A percentile compares a stretch with the other conserved stretches of the same genome.
Evolutionary conservation across 2,329 filamentous ascomycete genomes (phyloP).

Genomic region (Corniculantispora saksenae): DNA sequence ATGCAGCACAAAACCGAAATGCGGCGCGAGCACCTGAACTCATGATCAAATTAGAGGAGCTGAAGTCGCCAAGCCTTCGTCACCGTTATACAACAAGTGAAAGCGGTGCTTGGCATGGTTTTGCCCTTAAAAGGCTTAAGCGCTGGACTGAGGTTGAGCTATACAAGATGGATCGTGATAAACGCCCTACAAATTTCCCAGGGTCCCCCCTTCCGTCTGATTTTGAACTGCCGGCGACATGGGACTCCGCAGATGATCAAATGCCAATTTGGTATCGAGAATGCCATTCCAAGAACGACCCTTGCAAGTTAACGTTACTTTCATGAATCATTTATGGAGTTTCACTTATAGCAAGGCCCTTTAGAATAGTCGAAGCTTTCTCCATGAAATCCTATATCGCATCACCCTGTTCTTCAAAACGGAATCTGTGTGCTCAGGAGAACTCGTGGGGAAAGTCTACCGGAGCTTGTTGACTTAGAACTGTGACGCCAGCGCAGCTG

Average conservation of each 20-base stretch:
- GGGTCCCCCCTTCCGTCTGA: background rate
- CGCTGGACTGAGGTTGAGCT: background rate
- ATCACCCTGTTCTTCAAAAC: no score
- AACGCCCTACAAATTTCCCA: background rate
- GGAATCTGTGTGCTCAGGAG: no score
- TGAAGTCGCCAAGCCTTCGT: background rate
- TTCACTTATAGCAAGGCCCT: no score
- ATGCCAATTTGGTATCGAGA: constrained; percentile 1
- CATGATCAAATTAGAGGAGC: background rate
- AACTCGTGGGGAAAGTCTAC: no score
- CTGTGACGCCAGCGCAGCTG: no score
- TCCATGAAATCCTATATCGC: no score
- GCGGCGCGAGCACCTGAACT: no score
- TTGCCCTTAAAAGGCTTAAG: background rate
- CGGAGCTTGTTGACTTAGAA: no score
- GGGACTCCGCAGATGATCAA: constrained; percentile 2
- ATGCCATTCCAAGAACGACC: background rate
- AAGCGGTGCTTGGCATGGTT: background rate
- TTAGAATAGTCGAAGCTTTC: no score
- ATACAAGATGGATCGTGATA: background rate
- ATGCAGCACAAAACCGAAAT: no score
- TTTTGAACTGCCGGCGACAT: background rate
- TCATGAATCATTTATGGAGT: no score
- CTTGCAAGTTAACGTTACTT: background rate
- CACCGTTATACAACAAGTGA: background rate